phyloP scores from a whole-genome alignment of 345 rosid species.

The Sisymbrium altissimum region DNA sequence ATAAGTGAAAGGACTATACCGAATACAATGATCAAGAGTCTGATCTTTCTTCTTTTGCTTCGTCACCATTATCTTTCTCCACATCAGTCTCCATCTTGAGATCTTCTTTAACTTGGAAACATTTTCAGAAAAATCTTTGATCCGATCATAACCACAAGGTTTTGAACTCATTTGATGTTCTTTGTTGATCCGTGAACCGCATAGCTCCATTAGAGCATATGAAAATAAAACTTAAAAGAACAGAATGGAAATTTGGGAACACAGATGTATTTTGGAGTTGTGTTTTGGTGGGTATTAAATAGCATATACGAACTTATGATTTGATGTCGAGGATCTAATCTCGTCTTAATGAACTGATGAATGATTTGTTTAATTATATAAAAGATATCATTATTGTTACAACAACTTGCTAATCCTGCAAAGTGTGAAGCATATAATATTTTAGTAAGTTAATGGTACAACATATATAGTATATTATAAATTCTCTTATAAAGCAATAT shows the following conservation, averaged over 20 bases:
- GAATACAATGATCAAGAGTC: constrained; percentile 5
- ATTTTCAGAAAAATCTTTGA: constrained; percentile 11
- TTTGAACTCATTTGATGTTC: not conserved
- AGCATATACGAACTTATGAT: not conserved
- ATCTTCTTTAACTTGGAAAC: constrained; percentile 6
- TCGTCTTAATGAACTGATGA: not conserved
- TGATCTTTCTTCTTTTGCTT: constrained; percentile 13
- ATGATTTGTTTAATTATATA: constrained; percentile 4
- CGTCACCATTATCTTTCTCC: constrained; percentile 26
- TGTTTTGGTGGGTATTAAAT: not conserved
- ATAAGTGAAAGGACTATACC: constrained; percentile 25
- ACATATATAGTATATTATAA: not conserved
- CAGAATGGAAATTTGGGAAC: not conserved
- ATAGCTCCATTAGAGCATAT: constrained; percentile 10
- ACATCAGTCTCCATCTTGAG: constrained; percentile 25
- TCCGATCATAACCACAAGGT: constrained; percentile 10
- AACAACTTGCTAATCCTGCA: not conserved
- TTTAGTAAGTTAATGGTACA: constrained; percentile 6
- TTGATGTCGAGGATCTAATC: constrained; percentile 15
- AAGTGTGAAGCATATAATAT: not conserved
- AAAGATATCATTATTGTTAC: not conserved
- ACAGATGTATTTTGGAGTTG: not conserved
- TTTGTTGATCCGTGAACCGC: constrained; percentile 8
- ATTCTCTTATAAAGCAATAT: too few species aligned
- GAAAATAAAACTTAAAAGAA: not conserved